Percentiles rank a stretch among this genome's conserved stretches.
These are phyloP conservation scores for Agrocybe pediades DNA, from an alignment of 768 basidiomycete species.

Conservation along the genomic window DNA sequence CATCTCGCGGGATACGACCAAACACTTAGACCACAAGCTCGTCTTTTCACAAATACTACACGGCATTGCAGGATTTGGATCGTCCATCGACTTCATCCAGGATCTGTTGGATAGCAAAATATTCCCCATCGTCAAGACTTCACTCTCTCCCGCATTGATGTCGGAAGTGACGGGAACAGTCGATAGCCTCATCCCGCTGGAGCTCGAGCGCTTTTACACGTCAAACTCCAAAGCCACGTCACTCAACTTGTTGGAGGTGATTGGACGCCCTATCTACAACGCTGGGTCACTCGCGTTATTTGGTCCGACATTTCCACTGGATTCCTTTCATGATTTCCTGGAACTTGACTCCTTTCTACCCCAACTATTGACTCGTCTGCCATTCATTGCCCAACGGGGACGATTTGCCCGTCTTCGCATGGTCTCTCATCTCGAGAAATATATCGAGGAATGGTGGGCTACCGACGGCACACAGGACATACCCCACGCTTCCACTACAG, in stretches of 20 bases:
- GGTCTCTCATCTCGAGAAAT: neutral
- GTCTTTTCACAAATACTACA: neutral
- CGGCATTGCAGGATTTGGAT: neutral
- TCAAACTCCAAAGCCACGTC: no score
- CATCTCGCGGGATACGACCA: neutral
- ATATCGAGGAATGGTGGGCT: neutral
- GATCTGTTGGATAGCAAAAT: neutral
- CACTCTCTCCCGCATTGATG: neutral
- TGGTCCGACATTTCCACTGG: neutral
- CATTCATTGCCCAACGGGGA: neutral
- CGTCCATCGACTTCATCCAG: neutral
- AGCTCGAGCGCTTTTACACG: neutral
- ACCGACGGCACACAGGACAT: conserved; percentile 1
- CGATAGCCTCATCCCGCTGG: neutral
- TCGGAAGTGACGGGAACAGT: neutral
- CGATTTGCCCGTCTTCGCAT: neutral
- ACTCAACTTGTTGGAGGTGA: neutral
- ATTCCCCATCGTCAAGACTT: neutral
- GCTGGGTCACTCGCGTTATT: neutral
- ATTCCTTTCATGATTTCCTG: conserved; percentile 1
- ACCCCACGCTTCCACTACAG: neutral
- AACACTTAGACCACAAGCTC: neutral
- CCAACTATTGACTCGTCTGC: neutral
- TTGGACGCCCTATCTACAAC: conserved; percentile 2
- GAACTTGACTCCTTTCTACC: neutral